Evolutionary conservation across 495 filamentous ascomycete species (phyloP).

Genomic region (Amorphotheca resinae): DNA sequence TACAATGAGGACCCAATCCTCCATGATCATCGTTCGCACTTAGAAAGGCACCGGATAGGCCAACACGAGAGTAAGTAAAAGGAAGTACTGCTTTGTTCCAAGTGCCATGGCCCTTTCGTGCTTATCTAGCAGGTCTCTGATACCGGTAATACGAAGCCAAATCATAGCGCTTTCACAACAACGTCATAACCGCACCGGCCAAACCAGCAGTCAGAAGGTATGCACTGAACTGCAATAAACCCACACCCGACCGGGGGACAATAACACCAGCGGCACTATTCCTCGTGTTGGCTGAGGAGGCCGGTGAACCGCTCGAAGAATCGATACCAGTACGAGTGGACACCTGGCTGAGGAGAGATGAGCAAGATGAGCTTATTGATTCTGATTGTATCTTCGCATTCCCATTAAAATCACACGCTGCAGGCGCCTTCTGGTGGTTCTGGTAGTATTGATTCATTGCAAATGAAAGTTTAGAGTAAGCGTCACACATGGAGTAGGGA

Average conservation of each 20-base stretch:
- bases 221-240: conserved; percentile 50
- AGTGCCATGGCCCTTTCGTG: no score
- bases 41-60: no score
- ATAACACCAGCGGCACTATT: conserved; percentile 29
- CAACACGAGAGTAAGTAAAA: no score
- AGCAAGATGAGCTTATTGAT: conserved; percentile 29
- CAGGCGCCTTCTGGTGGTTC: conserved; percentile 38
- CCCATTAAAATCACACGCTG: conserved; percentile 69
- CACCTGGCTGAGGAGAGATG: conserved; percentile 44
- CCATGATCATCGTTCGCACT: no score
- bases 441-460: conserved; percentile 73
- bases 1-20: no score
- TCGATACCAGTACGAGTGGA: conserved; percentile 37
- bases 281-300: conserved; percentile 23
- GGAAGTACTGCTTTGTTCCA: no score
- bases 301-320: conserved; percentile 23
- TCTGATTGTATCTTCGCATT: conserved; percentile 39
- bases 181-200: conserved; percentile 61
- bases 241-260: conserved; percentile 45
- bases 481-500: conserved; percentile 78
- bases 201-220: conserved; percentile 56
- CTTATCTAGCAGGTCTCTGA: no score
- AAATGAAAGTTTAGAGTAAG: conserved; percentile 66
- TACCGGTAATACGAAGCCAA: background rate
- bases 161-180: conserved; percentile 42